phyloP scores from a whole-genome alignment of 441 rosid genomes.

The Melianthus villosus region DNA sequence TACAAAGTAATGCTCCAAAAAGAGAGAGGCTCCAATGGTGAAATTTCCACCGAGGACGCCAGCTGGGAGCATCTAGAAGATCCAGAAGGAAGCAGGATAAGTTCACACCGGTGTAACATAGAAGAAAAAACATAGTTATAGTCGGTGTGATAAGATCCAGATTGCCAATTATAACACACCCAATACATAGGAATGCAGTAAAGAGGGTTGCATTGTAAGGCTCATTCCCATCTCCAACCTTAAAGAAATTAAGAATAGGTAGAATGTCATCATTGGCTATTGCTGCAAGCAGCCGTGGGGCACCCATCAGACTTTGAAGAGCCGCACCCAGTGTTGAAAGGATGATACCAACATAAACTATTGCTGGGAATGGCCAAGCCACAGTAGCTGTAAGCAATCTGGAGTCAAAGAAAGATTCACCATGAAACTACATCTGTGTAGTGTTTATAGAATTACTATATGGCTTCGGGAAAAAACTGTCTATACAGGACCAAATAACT shows the following conservation, averaged over 20 bases:
- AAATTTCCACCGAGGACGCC: conserved; percentile 99
- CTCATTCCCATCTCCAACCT: conserved; percentile 72
- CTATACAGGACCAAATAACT: too few relatives aligned
- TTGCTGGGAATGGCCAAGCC: conserved; percentile 91
- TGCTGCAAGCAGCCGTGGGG: conserved; percentile 92
- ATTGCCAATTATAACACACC: conserved; percentile 91
- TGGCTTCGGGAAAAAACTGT: too few relatives aligned
- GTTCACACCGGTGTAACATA: conserved; percentile 92
- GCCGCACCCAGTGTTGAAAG: conserved; percentile 98
- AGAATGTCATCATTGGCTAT: conserved; percentile 98
- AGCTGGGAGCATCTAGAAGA: conserved; percentile 98
- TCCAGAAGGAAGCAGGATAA: conserved; percentile 97
- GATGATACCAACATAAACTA: conserved; percentile 78
- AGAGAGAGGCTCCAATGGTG: conserved; percentile 98
- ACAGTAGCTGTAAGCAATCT: conserved; percentile 91
- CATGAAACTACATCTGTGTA: too few relatives aligned
- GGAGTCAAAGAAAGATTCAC: too few relatives aligned
- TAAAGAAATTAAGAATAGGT: conserved; percentile 88
- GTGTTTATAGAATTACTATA: too few relatives aligned
- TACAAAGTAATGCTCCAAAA: conserved; percentile 80
- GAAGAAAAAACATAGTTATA: conserved; percentile 88
- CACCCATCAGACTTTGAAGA: conserved; percentile 94
- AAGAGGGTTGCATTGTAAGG: conserved; percentile 84
- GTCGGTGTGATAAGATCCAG: conserved; percentile 95
- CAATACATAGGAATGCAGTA: conserved; percentile 71